phyloP scores from a whole-genome alignment of 2,329 filamentous ascomycete genomes.

The Sclerotinia minor region DNA sequence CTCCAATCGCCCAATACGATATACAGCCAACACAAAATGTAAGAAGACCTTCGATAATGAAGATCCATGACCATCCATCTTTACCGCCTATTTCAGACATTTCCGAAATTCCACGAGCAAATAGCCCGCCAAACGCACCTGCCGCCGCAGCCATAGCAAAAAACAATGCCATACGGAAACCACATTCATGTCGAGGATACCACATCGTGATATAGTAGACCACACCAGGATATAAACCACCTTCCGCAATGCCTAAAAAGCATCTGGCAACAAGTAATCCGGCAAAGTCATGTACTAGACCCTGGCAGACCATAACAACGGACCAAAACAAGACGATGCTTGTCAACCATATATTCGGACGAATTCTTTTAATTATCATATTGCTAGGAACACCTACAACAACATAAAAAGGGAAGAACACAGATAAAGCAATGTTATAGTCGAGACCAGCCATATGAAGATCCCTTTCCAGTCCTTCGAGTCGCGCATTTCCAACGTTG shows the following conservation, averaged over 20 bases:
- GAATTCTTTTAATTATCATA: conserved; percentile 44
- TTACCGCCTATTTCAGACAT: conserved; percentile 59
- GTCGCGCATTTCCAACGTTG: conserved; percentile 40
- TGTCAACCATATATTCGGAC: conserved; percentile 61
- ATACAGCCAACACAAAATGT: conserved; percentile 50
- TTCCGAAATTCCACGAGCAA: conserved; percentile 55
- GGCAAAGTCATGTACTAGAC: conserved; percentile 57
- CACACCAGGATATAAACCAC: conserved; percentile 62
- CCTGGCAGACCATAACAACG: conserved; percentile 67
- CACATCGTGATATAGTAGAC: conserved; percentile 61
- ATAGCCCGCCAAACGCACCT: conserved; percentile 54
- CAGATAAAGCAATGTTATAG: conserved; percentile 41
- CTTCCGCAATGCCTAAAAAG: conserved; percentile 53
- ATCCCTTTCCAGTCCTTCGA: conserved; percentile 40
- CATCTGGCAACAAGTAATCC: conserved; percentile 56
- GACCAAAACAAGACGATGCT: conserved; percentile 67
- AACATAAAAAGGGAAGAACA: conserved; percentile 40
- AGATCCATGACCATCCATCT: conserved; percentile 76
- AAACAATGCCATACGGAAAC: conserved; percentile 62
- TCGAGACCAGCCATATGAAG: conserved; percentile 39
- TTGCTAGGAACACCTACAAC: conserved; percentile 41
- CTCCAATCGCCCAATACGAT: conserved; percentile 54
- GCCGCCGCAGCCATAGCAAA: conserved; percentile 56
- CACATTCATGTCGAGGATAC: conserved; percentile 61
- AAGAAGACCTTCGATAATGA: conserved; percentile 64